phyloP scores from a whole-genome alignment of 2,329 filamentous ascomycete species.

The Tetracladium maxilliforme region DNA sequence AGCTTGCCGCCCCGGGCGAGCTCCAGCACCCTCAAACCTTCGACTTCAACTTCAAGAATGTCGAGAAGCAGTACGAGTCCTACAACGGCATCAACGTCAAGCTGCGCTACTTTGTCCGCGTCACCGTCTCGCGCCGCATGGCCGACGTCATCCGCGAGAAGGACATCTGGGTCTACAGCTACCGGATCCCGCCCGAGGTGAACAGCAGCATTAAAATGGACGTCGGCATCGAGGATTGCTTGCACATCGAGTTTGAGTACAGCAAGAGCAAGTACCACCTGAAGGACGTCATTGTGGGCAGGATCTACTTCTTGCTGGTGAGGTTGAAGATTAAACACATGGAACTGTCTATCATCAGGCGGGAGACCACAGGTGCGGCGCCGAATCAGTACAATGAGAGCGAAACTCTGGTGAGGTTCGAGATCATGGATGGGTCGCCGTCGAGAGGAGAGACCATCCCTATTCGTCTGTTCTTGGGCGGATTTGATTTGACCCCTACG shows the following conservation, averaged over 20 bases:
- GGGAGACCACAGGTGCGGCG: slow-evolving; percentile 90
- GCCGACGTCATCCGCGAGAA: slow-evolving; percentile 97
- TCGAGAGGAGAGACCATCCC: slow-evolving; percentile 88
- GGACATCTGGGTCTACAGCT: slow-evolving; percentile 99
- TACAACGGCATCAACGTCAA: slow-evolving; percentile 99
- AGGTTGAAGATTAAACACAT: slow-evolving; percentile 99
- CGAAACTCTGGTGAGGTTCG: slow-evolving; percentile 92
- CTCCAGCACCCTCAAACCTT: slow-evolving; percentile 97
- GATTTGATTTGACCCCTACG: slow-evolving; percentile 93
- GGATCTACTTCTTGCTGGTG: slow-evolving; percentile 96
- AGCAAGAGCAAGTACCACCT: slow-evolving; percentile 98
- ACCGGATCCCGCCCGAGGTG: slow-evolving; percentile 93
- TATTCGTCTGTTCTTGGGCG: slow-evolving; percentile 90
- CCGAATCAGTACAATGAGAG: slow-evolving; percentile 99
- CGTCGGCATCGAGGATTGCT: slow-evolving; percentile 95
- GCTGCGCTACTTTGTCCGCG: slow-evolving; percentile 93
- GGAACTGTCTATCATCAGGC: slow-evolving; percentile 93
- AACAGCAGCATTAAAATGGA: slow-evolving; percentile 99
- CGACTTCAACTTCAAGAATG: slow-evolving; percentile 99
- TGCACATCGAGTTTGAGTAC: slow-evolving; percentile 99
- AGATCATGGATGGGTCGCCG: slow-evolving; percentile 99
- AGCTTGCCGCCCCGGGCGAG: slow-evolving; percentile 91
- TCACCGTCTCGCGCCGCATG: slow-evolving; percentile 94
- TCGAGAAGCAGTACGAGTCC: slow-evolving; percentile 99
- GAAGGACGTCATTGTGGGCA: slow-evolving; percentile 95